These are phyloP conservation scores for Cercospora citrullina DNA, from an alignment of 2,329 filamentous ascomycete species.

Conservation along the genomic window DNA sequence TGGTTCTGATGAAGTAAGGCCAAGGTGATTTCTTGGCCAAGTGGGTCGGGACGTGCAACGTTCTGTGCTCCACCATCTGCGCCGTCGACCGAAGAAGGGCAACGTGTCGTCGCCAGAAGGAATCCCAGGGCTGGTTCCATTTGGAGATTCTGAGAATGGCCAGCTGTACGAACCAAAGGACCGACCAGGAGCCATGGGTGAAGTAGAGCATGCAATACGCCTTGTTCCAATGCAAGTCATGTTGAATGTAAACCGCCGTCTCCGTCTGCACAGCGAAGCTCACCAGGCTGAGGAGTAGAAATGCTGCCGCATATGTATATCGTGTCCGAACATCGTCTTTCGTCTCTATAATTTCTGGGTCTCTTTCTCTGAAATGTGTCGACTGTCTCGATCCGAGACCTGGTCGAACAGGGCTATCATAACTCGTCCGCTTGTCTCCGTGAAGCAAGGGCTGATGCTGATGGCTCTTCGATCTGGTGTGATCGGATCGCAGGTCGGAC, in stretches of 20 bases:
- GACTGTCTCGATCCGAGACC: slow-evolving; percentile 57
- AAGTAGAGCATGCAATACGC: slow-evolving; percentile 99
- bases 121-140: slow-evolving; percentile 72
- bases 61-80: slow-evolving; percentile 82
- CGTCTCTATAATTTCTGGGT: slow-evolving; percentile 62
- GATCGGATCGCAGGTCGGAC: slow-evolving; percentile 49
- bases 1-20: slow-evolving; percentile 76
- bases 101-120: slow-evolving; percentile 79
- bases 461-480: slow-evolving; percentile 16
- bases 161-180: slow-evolving; percentile 86
- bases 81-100: slow-evolving; percentile 64
- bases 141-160: slow-evolving; percentile 77
- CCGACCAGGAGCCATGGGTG: slow-evolving; percentile 89
- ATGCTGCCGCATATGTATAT: slow-evolving; percentile 84
- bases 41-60: slow-evolving; percentile 62
- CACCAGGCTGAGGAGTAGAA: slow-evolving; percentile 77
- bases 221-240: slow-evolving; percentile 91
- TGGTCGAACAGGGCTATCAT: slow-evolving; percentile 43
- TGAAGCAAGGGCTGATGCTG: slow-evolving; percentile 55
- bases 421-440: slow-evolving; percentile 42
- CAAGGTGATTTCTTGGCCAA: slow-evolving; percentile 55
- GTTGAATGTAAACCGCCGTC: slow-evolving; percentile 91
- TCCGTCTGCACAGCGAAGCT: slow-evolving; percentile 95
- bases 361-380: slow-evolving; percentile 70
- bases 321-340: slow-evolving; percentile 70